phyloP scores from a whole-genome alignment of 345 rosid species.

The Salix exigua region DNA sequence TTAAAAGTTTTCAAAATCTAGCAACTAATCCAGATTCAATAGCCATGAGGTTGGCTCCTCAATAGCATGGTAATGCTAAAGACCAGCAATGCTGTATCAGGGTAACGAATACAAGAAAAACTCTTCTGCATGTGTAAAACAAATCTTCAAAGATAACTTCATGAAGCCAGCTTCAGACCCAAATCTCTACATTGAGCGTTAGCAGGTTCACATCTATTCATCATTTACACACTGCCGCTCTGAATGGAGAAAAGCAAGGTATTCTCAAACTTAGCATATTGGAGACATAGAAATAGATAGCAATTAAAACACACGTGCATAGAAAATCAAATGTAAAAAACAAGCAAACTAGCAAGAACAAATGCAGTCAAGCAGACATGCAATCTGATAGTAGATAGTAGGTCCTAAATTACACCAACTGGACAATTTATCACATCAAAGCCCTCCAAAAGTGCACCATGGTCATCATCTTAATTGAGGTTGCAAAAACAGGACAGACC shows the following conservation, averaged over 20 bases:
- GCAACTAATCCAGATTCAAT: slow-evolving; percentile 3
- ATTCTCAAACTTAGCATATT: neutral
- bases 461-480: neutral
- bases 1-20: neutral
- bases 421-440: neutral
- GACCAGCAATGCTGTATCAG: neutral
- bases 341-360: neutral
- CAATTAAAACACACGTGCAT: neutral
- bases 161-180: slow-evolving; percentile 12
- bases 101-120: neutral
- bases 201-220: slow-evolving; percentile 23
- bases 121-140: neutral
- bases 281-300: slow-evolving; percentile 1
- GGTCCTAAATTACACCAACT: neutral
- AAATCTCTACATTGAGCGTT: neutral
- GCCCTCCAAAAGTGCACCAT: neutral
- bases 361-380: neutral
- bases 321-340: neutral
- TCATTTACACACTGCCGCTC: slow-evolving; percentile 82
- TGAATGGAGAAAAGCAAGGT: slow-evolving; percentile 27
- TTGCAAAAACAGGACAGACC: neutral
- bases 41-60: slow-evolving; percentile 4
- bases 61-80: neutral
- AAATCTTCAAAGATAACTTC: slow-evolving; percentile 1
- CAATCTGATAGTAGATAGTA: neutral